phyloP scores from a whole-genome alignment of 2,329 filamentous ascomycete genomes.

The Epichloe typhina region DNA sequence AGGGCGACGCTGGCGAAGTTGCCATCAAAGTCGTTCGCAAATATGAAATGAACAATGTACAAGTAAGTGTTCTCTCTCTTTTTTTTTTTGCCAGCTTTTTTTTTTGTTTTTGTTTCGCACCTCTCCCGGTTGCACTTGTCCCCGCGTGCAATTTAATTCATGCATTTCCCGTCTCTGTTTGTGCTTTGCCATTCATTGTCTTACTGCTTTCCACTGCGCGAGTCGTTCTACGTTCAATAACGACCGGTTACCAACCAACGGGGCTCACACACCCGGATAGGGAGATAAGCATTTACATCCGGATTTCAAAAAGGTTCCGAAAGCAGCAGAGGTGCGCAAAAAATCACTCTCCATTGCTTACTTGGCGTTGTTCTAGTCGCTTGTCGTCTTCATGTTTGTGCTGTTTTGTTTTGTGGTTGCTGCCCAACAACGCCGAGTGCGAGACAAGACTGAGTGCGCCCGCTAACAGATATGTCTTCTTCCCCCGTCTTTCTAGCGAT shows the following conservation, averaged over 20 bases:
- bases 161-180: conserved; percentile 9
- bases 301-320: conserved; percentile 88
- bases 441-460: background rate
- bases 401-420: conserved; percentile 12
- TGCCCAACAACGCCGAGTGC: background rate
- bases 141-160: conserved; percentile 2
- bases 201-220: conserved; percentile 1
- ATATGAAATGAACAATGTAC: conserved; percentile 96
- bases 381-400: conserved; percentile 14
- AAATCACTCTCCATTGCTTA: conserved; percentile 21
- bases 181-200: conserved; percentile 12
- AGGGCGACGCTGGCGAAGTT: conserved; percentile 62
- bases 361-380: conserved; percentile 20
- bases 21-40: conserved; percentile 99
- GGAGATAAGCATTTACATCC: conserved; percentile 87
- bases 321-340: conserved; percentile 84
- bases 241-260: conserved; percentile 39
- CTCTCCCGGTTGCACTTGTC: background rate
- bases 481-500: conserved; percentile 45
- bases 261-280: conserved; percentile 41
- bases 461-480: conserved; percentile 5
- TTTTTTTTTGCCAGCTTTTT: conserved; percentile 1
- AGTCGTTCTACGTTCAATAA: conserved; percentile 1
- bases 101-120: conserved; percentile 8
- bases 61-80: conserved; percentile 54